These are phyloP conservation scores for Botryotinia narcissicola DNA, from an alignment of 2,329 filamentous ascomycete species.

Conservation along the genomic window DNA sequence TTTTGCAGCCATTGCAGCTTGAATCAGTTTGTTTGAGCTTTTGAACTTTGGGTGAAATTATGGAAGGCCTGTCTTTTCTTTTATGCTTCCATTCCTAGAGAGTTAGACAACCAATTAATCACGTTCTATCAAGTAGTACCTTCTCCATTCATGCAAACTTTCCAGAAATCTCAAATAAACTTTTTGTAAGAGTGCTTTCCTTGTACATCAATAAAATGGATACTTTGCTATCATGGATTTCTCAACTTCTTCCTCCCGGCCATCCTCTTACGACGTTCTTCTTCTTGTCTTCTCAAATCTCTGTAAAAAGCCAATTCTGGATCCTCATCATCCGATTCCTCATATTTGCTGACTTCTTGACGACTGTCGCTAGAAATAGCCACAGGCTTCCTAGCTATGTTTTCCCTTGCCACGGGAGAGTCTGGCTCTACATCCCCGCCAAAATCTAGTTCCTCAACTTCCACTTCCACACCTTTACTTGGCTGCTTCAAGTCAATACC, in stretches of 20 bases:
- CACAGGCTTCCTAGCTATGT: neutral
- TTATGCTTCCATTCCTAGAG: no score
- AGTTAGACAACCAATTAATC: no score
- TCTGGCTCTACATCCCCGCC: neutral
- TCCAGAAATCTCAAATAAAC: no score
- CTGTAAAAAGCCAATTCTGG: conserved; percentile 8
- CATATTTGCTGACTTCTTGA: neutral
- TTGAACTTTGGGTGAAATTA: no score
- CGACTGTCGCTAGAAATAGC: no score
- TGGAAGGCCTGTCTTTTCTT: no score
- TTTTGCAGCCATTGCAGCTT: neutral
- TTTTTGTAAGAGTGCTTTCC: no score
- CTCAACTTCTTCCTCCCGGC: neutral
- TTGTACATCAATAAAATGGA: neutral
- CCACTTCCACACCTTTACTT: neutral
- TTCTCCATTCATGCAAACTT: no score
- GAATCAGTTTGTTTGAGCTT: no score
- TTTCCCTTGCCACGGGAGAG: neutral
- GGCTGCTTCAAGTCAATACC: neutral
- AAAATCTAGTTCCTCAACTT: neutral
- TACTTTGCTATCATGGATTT: neutral
- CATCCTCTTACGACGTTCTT: neutral
- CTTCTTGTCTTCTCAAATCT: conserved; percentile 13
- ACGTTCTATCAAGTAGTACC: no score
- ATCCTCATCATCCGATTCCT: conserved; percentile 17